Base-by-base conservation (phyloP, 345 rosid species). In the Lumnitzera racemosa region DNA sequence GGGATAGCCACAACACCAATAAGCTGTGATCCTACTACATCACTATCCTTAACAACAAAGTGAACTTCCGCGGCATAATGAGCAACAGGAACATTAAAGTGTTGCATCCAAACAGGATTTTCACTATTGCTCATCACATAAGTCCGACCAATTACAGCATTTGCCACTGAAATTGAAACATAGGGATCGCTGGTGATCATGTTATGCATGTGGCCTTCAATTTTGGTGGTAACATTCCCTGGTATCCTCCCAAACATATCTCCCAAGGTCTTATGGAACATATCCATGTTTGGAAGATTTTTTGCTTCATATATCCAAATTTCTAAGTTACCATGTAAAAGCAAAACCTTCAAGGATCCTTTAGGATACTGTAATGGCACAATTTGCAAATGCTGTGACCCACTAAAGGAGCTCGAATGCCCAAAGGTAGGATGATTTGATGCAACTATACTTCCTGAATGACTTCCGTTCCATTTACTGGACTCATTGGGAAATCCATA, bases 131-230 rank as follows among this genome's bases (percentile, higher is more conserved):
- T 89, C 41, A 89, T 73, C 73, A 92, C 98, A 61, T 64, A 89
- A 27, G 98, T 92, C 78, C 97, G 77, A 55, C 96, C 96, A 31
- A 89, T 57, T 20, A 87, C 90, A 11, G 98, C 96, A 71, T 29
- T 55, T 11, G 75, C 62, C 55, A 92, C 71, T 1, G 89, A 65
- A 23, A 92, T 74, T 11, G 98, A 72, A 56, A 92, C 94, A 24
- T 92, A 92, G 52, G 98, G 98, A 75, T 92, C 98, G 55, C 98
- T 92, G 2, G 98, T 92, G 56, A 85, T 76, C 76, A 75, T 87
- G 56, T 57, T 63, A 68, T 41, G 67, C 66, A 80, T 49, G 48
- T 72, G 81, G 7, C 81, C 88, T 76, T 84, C 96, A 58, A 83
- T 69, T 58, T 74, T 79, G 59, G 49, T 73, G 43, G 67, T 47